A percentile compares a stretch with the other conserved stretches of the same genome.
phyloP scores from a whole-genome alignment of 2,329 filamentous ascomycete genomes.

The Ophiobolus disseminans region DNA sequence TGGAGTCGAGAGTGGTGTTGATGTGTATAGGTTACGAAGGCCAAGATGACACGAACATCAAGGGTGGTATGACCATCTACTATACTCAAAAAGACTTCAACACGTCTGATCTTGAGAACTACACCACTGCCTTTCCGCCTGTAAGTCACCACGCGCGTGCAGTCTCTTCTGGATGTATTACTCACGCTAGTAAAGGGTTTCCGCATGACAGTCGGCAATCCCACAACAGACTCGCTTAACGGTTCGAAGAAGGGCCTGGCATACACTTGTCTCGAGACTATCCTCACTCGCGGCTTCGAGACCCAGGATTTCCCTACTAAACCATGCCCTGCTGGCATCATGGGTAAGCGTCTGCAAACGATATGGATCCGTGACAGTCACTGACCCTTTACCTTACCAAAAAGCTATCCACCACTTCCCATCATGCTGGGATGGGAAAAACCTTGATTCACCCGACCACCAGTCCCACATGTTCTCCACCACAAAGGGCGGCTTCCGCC shows the following conservation, averaged over 20 bases:
- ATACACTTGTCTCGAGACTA: constrained; percentile 48
- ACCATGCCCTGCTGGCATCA: constrained; percentile 32
- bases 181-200: constrained; percentile 21
- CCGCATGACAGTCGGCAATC: constrained; percentile 43
- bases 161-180: not conserved
- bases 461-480: constrained; percentile 54
- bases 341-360: too few species aligned
- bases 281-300: constrained; percentile 41
- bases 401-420: constrained; percentile 31
- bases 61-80: constrained; percentile 45
- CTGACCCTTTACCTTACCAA: constrained; percentile 67
- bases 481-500: constrained; percentile 25
- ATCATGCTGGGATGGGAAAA: constrained; percentile 56
- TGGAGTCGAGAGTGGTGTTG: not conserved
- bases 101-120: constrained; percentile 29
- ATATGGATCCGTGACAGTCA: too few species aligned
- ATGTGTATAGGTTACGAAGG: constrained; percentile 14
- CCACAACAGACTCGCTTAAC: constrained; percentile 27
- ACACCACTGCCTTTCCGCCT: constrained; percentile 34
- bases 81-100: constrained; percentile 47
- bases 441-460: constrained; percentile 62
- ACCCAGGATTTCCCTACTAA: constrained; percentile 27
- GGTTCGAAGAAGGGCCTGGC: constrained; percentile 8
- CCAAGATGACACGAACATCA: constrained; percentile 28
- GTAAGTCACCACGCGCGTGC: constrained; percentile 15